Evolutionary conservation across 176 grass and related monocot species (phyloP).

Genomic region (Triticum urartu): DNA sequence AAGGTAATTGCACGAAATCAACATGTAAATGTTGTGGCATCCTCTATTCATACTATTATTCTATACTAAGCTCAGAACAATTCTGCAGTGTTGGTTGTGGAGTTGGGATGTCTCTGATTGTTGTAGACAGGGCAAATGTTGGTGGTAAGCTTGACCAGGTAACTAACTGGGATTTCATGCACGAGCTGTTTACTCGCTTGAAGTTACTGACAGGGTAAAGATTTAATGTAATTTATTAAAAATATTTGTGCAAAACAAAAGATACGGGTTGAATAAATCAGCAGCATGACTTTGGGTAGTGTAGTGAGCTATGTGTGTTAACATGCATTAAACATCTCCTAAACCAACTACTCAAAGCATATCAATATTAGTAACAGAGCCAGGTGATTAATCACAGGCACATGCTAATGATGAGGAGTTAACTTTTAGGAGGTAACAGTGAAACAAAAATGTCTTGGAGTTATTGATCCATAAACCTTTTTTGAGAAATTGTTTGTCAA

Average conservation of each 20-base stretch:
- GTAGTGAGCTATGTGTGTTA: conserved; percentile 1
- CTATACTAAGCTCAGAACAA: conserved; percentile 28
- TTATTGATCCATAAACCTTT: background rate
- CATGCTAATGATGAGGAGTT: background rate
- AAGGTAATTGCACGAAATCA: conserved; percentile 54
- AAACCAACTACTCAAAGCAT: background rate
- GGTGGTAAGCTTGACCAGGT: conserved; percentile 79
- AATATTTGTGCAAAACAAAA: conserved; percentile 9
- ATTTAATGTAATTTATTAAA: background rate
- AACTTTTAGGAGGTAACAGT: background rate
- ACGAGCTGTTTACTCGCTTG: conserved; percentile 3
- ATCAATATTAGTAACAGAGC: background rate
- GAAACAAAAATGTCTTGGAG: background rate
- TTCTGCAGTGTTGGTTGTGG: conserved; percentile 88
- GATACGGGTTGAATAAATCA: background rate
- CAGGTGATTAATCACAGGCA: background rate
- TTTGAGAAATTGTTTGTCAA: background rate
- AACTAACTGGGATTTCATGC: conserved; percentile 18
- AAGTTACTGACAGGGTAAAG: background rate
- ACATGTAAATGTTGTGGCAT: background rate
- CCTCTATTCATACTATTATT: background rate
- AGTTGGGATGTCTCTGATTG: conserved; percentile 64
- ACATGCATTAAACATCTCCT: background rate
- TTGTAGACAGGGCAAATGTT: conserved; percentile 76
- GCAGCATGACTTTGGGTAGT: background rate